phyloP scores from a whole-genome alignment of 495 filamentous ascomycete genomes.

The Daldinia vernicosa region DNA sequence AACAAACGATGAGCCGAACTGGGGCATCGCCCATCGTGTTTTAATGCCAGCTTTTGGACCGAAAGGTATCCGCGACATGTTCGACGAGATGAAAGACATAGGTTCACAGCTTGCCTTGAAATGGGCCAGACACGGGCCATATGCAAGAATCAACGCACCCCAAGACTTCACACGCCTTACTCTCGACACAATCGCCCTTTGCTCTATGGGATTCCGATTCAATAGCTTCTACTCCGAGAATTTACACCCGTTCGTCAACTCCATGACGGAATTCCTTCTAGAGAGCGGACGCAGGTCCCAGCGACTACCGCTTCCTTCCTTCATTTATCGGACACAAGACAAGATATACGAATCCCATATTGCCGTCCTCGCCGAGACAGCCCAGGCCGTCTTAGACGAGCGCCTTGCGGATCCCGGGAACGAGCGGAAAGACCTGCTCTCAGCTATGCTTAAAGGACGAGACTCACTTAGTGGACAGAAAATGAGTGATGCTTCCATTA shows the following conservation, averaged over 20 bases:
- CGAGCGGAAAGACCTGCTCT: slow-evolving; percentile 69
- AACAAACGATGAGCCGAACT: slow-evolving; percentile 61
- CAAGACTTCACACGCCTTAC: slow-evolving; percentile 74
- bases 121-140: slow-evolving; percentile 69
- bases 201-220: slow-evolving; percentile 73
- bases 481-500: slow-evolving; percentile 63
- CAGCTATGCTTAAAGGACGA: slow-evolving; percentile 67
- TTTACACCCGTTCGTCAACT: slow-evolving; percentile 66
- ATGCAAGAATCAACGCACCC: slow-evolving; percentile 59
- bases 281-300: slow-evolving; percentile 59
- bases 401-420: slow-evolving; percentile 55
- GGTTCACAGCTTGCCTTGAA: slow-evolving; percentile 69
- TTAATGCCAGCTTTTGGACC: slow-evolving; percentile 71
- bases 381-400: slow-evolving; percentile 62
- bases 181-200: slow-evolving; percentile 73
- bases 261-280: slow-evolving; percentile 63
- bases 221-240: slow-evolving; percentile 72
- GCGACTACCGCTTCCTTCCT: slow-evolving; percentile 57
- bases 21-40: slow-evolving; percentile 70
- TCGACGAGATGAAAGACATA: slow-evolving; percentile 75
- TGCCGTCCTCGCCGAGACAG: slow-evolving; percentile 57
- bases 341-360: slow-evolving; percentile 62
- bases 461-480: slow-evolving; percentile 68
- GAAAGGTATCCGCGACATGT: slow-evolving; percentile 67
- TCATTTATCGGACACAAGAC: slow-evolving; percentile 57